Evolutionary conservation across 2,329 filamentous ascomycete species (phyloP).

Genomic region (Diaporthe sp.): DNA sequence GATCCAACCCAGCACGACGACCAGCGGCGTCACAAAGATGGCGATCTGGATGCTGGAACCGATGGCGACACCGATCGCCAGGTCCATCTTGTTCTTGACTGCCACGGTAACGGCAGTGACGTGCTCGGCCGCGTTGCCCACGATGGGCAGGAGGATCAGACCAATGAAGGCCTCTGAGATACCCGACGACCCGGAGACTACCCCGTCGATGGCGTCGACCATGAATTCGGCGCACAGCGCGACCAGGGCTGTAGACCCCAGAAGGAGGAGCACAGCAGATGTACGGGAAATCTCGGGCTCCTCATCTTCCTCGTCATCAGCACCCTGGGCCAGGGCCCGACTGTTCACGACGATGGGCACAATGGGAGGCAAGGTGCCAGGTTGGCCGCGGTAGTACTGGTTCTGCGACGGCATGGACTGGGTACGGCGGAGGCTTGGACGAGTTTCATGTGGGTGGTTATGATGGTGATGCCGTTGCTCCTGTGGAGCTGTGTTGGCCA

Average conservation of each 20-base stretch:
- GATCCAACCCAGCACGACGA: slow-evolving; percentile 78
- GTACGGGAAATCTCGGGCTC: slow-evolving; percentile 57
- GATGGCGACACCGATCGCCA: slow-evolving; percentile 79
- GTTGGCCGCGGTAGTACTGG: slow-evolving; percentile 41
- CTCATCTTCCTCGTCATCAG: slow-evolving; percentile 46
- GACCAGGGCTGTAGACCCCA: slow-evolving; percentile 74
- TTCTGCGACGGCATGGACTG: slow-evolving; percentile 62
- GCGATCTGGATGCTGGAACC: slow-evolving; percentile 80
- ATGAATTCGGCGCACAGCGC: slow-evolving; percentile 79
- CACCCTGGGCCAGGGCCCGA: slow-evolving; percentile 36
- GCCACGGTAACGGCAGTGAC: slow-evolving; percentile 79
- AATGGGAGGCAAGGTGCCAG: slow-evolving; percentile 47
- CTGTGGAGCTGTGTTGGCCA: slow-evolving; percentile 39
- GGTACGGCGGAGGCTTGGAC: slow-evolving; percentile 61
- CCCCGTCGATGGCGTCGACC: slow-evolving; percentile 74
- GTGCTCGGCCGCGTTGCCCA: slow-evolving; percentile 81
- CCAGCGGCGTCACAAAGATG: slow-evolving; percentile 76
- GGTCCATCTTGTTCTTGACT: slow-evolving; percentile 81
- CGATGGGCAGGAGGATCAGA: slow-evolving; percentile 78
- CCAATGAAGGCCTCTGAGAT: slow-evolving; percentile 78
- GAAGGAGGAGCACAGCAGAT: slow-evolving; percentile 70
- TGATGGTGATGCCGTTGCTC: slow-evolving; percentile 39
- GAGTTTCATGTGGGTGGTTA: slow-evolving; percentile 46
- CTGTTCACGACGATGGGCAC: slow-evolving; percentile 48
- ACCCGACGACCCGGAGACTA: slow-evolving; percentile 63